Evolutionary conservation across 1,284 basidiomycete species (phyloP), one percentile per base, ranked within the genome.

Genomic region (Phellopilus nigrolimitatus): DNA sequence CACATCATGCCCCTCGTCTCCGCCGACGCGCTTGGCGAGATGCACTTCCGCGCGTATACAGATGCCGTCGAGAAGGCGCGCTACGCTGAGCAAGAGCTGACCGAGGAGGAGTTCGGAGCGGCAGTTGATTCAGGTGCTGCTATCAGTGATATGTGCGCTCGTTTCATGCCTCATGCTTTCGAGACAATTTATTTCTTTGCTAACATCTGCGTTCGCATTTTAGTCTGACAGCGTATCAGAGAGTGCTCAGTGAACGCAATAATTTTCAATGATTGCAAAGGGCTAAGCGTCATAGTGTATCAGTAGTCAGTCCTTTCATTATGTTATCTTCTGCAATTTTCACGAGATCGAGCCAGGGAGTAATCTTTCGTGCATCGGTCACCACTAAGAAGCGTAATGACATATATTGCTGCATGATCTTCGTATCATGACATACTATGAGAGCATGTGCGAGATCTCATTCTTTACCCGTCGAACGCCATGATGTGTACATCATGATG

Each of bases 1-100:
- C 84, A 81, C 63, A 76, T 88, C 22, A 65, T 80, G 2, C 86
- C 88, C 0, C 72, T 92, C 3, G 67, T 89, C 17, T 19, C 47
- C 10, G 47, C 42, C 8, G 42, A 51, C n/a, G 28, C 36, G 2
- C 19, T 17, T 9, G 47, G 49, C 17, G 39, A 52, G 13, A 44
- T 41, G 1, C 49, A 51, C 25, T 44, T 89, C 43, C 80, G 88
- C 68, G 80, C 84, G 57, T 92, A 89, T 61, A 84, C 87, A 56
- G 78, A 81, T 40, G 82, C 82, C 1, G 76, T 93, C 38, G 87
- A 91, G 60, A 71, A 86, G n/a, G 88, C 82, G 19, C 74, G 84
- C 27, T 82, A 83, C 57, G 76, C 78, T 0, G 70, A 73, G 2
- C 66, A 71, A 42, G 87, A 89, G 59, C 80, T 85, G 25, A 78